Percentiles rank a stretch among this genome's conserved stretches.
phyloP scores from a whole-genome alignment of 2,329 filamentous ascomycete species.

The Dryadomyces quercus-mongolicae region DNA sequence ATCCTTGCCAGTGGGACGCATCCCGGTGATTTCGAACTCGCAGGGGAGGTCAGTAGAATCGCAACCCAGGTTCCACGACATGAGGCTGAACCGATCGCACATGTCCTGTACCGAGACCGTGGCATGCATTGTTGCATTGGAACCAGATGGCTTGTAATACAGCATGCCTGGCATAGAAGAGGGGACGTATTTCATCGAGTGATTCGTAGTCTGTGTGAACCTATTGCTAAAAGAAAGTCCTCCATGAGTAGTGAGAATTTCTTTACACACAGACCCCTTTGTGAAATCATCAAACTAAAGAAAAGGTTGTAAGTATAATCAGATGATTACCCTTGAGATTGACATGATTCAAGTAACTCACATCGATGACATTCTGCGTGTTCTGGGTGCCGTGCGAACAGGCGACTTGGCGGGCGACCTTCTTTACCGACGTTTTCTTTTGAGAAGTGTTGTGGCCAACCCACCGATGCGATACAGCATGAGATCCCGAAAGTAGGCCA shows the following conservation, averaged over 20 bases:
- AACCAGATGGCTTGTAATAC: constrained; percentile 16
- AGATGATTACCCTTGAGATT: neutral
- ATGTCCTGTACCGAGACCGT: constrained; percentile 15
- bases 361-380: neutral
- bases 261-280: constrained; percentile 2
- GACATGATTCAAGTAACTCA: neutral
- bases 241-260: constrained; percentile 14
- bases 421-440: neutral
- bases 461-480: neutral
- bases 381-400: neutral
- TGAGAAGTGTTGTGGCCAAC: neutral
- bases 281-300: constrained; percentile 14
- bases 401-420: neutral
- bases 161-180: constrained; percentile 15
- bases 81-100: constrained; percentile 24
- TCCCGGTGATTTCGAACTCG: constrained; percentile 24
- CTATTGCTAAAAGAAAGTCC: constrained; percentile 23
- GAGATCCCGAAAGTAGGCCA: neutral
- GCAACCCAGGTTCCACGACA: constrained; percentile 26
- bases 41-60: constrained; percentile 21
- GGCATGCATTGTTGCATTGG: constrained; percentile 12
- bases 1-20: constrained; percentile 7
- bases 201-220: constrained; percentile 19
- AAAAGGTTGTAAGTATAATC: neutral
- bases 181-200: constrained; percentile 6